These are phyloP conservation scores for Polychaeton citri DNA, from an alignment of 2,329 filamentous ascomycete species.

Conservation along the genomic window DNA sequence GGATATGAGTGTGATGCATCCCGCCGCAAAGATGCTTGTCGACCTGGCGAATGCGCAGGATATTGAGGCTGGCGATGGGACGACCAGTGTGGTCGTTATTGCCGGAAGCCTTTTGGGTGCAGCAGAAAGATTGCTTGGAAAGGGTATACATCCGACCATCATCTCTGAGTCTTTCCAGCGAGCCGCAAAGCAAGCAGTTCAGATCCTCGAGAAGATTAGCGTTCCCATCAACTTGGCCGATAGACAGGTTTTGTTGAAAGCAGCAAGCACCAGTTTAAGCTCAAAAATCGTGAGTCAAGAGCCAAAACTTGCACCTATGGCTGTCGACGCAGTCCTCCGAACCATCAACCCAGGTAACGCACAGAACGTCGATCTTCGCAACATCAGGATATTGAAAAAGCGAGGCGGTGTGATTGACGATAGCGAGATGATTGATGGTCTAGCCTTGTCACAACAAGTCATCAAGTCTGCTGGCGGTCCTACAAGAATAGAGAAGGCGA, in stretches of 20 bases:
- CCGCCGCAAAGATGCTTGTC: constrained; percentile 98
- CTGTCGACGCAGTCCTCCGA: constrained; percentile 89
- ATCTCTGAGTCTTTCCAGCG: constrained; percentile 97
- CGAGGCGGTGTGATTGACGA: constrained; percentile 96
- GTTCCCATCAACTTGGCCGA: constrained; percentile 82
- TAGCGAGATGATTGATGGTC: constrained; percentile 88
- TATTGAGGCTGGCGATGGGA: constrained; percentile 95
- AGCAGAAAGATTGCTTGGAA: constrained; percentile 77
- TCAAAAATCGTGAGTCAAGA: constrained; percentile 99
- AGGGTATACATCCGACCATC: constrained; percentile 91
- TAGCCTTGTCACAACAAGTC: constrained; percentile 84
- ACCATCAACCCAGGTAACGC: constrained; percentile 92
- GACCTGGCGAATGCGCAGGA: constrained; percentile 95
- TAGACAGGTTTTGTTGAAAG: constrained; percentile 81
- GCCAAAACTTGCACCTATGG: constrained; percentile 94
- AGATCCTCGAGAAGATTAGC: constrained; percentile 89
- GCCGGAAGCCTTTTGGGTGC: constrained; percentile 88
- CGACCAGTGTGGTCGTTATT: constrained; percentile 95
- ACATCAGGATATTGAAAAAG: constrained; percentile 96
- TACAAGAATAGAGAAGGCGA: constrained; percentile 88
- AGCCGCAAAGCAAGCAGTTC: constrained; percentile 76
- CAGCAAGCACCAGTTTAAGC: constrained; percentile 89
- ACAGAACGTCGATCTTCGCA: constrained; percentile 90
- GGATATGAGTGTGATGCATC: constrained; percentile 98
- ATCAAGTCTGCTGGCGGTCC: constrained; percentile 90